Evolutionary conservation across 495 filamentous ascomycete species (phyloP), one percentile per base, ranked within the genome.

Genomic region (Neurospora pannonica): DNA sequence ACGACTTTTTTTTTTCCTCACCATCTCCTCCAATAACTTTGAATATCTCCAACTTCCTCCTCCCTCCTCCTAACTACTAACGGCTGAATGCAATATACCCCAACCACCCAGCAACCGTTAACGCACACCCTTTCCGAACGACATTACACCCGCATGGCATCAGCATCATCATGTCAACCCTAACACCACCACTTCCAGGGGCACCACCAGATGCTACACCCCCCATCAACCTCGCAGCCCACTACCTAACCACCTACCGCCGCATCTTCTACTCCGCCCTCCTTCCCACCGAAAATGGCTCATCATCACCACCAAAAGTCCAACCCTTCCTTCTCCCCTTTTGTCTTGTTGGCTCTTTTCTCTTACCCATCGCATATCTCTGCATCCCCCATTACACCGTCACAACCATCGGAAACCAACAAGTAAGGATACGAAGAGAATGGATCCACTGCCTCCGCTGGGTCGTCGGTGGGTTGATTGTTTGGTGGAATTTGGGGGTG

Each of bases 281-380:
- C 24, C 43, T 74, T 9, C 28, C 72, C 17, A 88, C 85, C 71
- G 72, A 80, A 60, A 15, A 2, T 2, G 3, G 39, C 39, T 42
- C 39, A 4, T 15, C 39, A 43, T 42, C 39, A 4, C 39, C 39
- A 43, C 17, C 15, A 11, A 62, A 19, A 36, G 83, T 84, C 31
- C 76, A 81, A 48, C 89, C 89, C 8, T 86, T 92, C 70, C 75
- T 92, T 2, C 75, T 90, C 38, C 90, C 90, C 4, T 88, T 83
- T 74, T 82, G 84, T n/a, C 76, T 87, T 2, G 72, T 89, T 5
- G 85, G 85, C 10, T 72, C 86, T 5, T 80, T 85, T 42, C 19
- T 91, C 13, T 74, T 91, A 11, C 85, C 85, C 6, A 82, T 88
- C 1, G 75, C 89, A 0, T 92, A 90, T 76, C 85, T 92, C 9